These are phyloP conservation scores for Cutaneotrichosporon spelunceum DNA, from an alignment of 1,284 basidiomycete genomes.

Conservation along the genomic window DNA sequence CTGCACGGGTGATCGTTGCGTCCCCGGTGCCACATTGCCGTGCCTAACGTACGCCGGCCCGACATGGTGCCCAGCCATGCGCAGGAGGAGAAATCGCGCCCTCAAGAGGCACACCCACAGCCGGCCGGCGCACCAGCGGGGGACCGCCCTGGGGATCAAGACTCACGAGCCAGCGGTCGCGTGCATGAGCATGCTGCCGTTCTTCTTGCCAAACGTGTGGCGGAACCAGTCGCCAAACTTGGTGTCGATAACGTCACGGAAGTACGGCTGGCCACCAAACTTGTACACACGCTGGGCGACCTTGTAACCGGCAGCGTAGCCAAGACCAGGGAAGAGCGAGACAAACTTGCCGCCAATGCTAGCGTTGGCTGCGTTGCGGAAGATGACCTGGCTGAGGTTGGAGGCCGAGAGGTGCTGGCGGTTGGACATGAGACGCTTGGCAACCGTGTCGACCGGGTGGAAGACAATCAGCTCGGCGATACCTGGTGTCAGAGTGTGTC, in stretches of 20 bases:
- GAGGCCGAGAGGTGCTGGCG: constrained; percentile 69
- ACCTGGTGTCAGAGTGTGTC: constrained; percentile 58
- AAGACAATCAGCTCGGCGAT: constrained; percentile 90
- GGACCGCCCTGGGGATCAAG: no score
- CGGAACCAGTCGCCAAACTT: constrained; percentile 75
- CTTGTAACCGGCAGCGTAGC: constrained; percentile 98
- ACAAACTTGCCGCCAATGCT: constrained; percentile 69
- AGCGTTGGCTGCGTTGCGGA: constrained; percentile 77
- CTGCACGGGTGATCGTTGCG: background rate
- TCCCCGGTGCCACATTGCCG: background rate
- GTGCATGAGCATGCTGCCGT: constrained; percentile 93
- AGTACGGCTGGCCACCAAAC: constrained; percentile 97
- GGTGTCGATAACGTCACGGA: constrained; percentile 83
- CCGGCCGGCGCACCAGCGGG: background rate
- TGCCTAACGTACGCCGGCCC: background rate
- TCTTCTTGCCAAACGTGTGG: constrained; percentile 85
- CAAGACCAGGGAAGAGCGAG: constrained; percentile 94
- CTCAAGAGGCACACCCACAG: background rate
- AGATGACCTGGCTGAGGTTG: constrained; percentile 72
- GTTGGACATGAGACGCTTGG: constrained; percentile 98
- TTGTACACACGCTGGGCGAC: constrained; percentile 91
- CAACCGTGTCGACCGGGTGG: constrained; percentile 91
- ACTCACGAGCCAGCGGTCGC: constrained; percentile 85
- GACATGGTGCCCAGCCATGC: background rate
- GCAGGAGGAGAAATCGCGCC: background rate